phyloP scores from a whole-genome alignment of 2,329 filamentous ascomycete genomes.

The Talaromyces amestolkiae region DNA sequence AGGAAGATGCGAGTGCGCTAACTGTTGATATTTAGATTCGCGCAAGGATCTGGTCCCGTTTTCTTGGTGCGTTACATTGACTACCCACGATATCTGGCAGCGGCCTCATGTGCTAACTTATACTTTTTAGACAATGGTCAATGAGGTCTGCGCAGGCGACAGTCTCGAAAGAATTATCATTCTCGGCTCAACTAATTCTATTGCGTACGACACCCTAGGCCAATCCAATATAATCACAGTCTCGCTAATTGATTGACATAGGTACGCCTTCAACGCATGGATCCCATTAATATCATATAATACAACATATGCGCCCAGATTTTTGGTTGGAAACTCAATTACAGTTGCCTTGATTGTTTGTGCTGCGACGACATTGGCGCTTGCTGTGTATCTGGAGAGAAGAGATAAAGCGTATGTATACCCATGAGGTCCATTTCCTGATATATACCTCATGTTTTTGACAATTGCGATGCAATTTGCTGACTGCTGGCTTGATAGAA shows the following conservation, averaged over 20 bases:
- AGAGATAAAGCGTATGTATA: conserved; percentile 1
- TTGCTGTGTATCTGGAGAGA: conserved; percentile 10
- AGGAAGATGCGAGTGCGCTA: not conserved
- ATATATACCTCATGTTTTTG: not conserved
- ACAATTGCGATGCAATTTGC: not conserved
- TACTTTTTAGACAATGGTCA: conserved; percentile 12
- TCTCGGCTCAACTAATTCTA: conserved; percentile 16
- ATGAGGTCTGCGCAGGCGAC: conserved; percentile 15
- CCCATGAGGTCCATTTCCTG: not conserved
- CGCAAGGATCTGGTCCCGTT: conserved; percentile 14
- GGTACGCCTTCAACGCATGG: conserved; percentile 17
- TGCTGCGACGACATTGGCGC: conserved; percentile 5
- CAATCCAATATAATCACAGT: not conserved
- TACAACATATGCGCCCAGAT: conserved; percentile 14
- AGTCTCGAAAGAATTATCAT: conserved; percentile 16
- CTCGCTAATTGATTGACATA: not conserved
- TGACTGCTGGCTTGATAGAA: not conserved
- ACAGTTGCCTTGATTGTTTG: conserved; percentile 15
- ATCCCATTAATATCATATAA: conserved; percentile 12
- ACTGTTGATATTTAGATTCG: conserved; percentile 4
- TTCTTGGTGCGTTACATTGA: not conserved
- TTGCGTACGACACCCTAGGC: not conserved
- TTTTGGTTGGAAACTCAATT: conserved; percentile 16
- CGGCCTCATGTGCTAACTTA: not conserved
- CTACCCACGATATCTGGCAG: not conserved